These are phyloP conservation scores for Hondaea fermentalgiana DNA, from an alignment of 108 stramenopile genomes.

Conservation along the genomic window DNA sequence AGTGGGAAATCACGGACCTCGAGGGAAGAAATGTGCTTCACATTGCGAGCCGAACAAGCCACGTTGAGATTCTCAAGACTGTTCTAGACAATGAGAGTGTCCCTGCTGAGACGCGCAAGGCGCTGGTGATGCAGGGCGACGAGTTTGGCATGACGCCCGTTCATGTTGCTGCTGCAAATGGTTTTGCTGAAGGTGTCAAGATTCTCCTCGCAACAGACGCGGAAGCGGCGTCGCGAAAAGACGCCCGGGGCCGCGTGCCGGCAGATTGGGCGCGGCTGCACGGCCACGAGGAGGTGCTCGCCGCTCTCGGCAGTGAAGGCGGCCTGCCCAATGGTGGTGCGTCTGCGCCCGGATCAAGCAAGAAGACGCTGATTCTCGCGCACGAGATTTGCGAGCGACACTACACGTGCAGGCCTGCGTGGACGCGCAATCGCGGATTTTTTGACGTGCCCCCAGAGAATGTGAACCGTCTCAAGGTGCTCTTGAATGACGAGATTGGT, in stretches of 20 bases:
- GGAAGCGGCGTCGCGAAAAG: not conserved
- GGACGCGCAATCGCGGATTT: not conserved
- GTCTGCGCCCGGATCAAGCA: not conserved
- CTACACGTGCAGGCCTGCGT: not conserved
- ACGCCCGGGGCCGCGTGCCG: not conserved
- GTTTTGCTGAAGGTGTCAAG: not conserved
- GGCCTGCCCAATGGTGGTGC: not conserved
- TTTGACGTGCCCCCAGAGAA: conserved; percentile 19
- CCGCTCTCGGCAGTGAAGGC: not conserved
- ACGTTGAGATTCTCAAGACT: not conserved
- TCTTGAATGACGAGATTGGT: not conserved
- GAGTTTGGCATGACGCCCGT: not conserved
- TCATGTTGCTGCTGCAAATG: not conserved
- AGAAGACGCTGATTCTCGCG: not conserved
- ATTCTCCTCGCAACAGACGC: not conserved
- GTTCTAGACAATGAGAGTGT: not conserved
- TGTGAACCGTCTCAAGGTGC: not conserved
- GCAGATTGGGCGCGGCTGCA: not conserved
- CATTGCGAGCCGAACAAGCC: not conserved
- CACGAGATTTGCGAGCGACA: not conserved
- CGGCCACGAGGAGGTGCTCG: not conserved
- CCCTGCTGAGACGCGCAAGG: not conserved
- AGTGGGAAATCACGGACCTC: not conserved
- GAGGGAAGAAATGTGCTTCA: not conserved
- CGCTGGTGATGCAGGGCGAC: not conserved